Evolutionary conservation across 352 stramenopile species (phyloP).

Genomic region (Phytophthora colocasiae): DNA sequence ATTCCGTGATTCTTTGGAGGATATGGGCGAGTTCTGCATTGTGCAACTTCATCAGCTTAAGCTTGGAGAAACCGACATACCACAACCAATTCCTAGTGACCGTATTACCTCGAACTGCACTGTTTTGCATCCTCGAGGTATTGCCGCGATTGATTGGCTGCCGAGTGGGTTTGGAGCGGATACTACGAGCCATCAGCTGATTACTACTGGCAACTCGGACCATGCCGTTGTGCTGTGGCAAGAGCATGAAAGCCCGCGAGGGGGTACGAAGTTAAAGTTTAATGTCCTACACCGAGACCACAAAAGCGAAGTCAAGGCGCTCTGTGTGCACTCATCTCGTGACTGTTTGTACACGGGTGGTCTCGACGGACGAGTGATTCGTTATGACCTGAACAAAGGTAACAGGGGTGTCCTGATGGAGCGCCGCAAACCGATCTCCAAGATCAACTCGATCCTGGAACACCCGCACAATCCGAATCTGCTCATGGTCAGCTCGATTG

Average conservation of each 20-base stretch:
- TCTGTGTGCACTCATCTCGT: conserved; percentile 83
- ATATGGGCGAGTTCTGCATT: conserved; percentile 80
- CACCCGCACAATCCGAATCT: conserved; percentile 87
- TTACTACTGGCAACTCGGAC: conserved; percentile 77
- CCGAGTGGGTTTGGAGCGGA: conserved; percentile 54
- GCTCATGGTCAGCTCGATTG: conserved; percentile 77
- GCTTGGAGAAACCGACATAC: conserved; percentile 49
- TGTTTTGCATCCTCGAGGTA: conserved; percentile 63
- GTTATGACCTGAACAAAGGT: conserved; percentile 72
- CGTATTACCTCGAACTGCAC: conserved; percentile 71
- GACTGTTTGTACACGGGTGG: conserved; percentile 73
- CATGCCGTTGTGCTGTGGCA: conserved; percentile 83
- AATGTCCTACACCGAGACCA: conserved; percentile 77
- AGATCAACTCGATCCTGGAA: conserved; percentile 87
- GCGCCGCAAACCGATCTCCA: conserved; percentile 81
- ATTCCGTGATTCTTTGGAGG: conserved; percentile 73
- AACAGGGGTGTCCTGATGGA: conserved; percentile 59
- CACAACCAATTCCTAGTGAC: conserved; percentile 57
- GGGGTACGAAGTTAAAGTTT: conserved; percentile 65
- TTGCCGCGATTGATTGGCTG: conserved; percentile 78
- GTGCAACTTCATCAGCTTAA: conserved; percentile 71
- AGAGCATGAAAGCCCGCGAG: conserved; percentile 47
- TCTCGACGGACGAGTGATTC: conserved; percentile 73
- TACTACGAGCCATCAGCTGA: conserved; percentile 55
- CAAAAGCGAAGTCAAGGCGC: conserved; percentile 73